Percentiles rank a stretch among this genome's conserved stretches.
Conservation (phyloP, 1,284 basidiomycete genomes). For the Pseudozyma flocculosa region DNA sequence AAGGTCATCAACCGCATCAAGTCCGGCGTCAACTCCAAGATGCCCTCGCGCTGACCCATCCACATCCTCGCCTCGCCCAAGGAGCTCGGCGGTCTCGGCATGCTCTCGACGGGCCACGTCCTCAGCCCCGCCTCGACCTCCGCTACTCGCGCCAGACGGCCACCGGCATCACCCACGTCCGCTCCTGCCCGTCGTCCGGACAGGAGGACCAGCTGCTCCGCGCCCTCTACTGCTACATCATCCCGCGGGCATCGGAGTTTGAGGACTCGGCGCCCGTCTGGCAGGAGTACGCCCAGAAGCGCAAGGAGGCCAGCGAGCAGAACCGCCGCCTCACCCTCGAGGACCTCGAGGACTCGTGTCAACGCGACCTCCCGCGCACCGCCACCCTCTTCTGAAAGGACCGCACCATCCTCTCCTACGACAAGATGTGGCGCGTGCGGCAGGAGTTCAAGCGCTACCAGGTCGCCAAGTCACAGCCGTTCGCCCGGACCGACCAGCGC, state of each 20-base stretch:
- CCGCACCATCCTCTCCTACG: slow-evolving; percentile 92
- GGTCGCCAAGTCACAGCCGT: slow-evolving; percentile 78
- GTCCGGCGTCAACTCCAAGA: slow-evolving; percentile 97
- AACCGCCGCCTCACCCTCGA: slow-evolving; percentile 96
- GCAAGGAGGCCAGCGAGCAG: slow-evolving; percentile 96
- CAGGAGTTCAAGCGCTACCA: slow-evolving; percentile 99
- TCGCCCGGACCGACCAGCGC: slow-evolving; percentile 97
- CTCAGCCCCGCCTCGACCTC: slow-evolving; percentile 93
- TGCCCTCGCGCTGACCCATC: slow-evolving; percentile 86
- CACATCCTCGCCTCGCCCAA: slow-evolving; percentile 68
- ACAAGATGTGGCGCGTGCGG: slow-evolving; percentile 81
- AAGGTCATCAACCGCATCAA: slow-evolving; percentile 91
- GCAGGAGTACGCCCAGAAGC: slow-evolving; percentile 99
- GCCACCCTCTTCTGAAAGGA: slow-evolving; percentile 98
- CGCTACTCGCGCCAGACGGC: slow-evolving; percentile 99
- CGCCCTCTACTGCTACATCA: slow-evolving; percentile 94
- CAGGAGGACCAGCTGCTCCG: slow-evolving; percentile 69
- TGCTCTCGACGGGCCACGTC: slow-evolving; percentile 99
- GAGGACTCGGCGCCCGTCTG: slow-evolving; percentile 96
- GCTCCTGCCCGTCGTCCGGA: slow-evolving; percentile 80
- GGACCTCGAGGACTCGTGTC: slow-evolving; percentile 95
- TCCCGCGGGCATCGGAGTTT: slow-evolving; percentile 99
- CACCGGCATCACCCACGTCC: slow-evolving; percentile 84
- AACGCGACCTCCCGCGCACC: slow-evolving; percentile 96
- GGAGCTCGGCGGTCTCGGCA: slow-evolving; percentile 81